These are phyloP conservation scores for Tripidium arundinaceum DNA, from an alignment of 202 grass and related monocot genomes.

Conservation along the genomic window DNA sequence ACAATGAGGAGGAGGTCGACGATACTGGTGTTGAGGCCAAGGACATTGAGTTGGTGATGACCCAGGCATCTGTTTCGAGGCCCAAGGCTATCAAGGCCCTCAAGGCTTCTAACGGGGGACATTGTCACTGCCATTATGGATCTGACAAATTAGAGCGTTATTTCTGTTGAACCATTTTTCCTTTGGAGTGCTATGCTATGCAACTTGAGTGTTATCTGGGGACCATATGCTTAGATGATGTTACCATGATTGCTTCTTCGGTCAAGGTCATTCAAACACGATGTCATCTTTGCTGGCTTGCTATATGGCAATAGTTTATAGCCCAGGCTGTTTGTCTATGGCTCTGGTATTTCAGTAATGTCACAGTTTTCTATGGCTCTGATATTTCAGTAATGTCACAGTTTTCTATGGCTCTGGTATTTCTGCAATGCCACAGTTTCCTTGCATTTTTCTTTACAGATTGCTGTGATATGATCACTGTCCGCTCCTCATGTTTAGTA, in stretches of 20 bases:
- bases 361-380: neutral
- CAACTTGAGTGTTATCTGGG: neutral
- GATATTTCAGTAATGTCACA: neutral
- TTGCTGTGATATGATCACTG: no score
- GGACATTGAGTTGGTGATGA: constrained; percentile 63
- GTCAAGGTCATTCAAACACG: neutral
- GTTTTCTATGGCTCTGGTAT: neutral
- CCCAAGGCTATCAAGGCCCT: constrained; percentile 52
- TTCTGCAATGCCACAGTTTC: no score
- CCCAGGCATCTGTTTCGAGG: constrained; percentile 42
- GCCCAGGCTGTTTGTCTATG: neutral
- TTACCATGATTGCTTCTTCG: neutral
- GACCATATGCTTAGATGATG: constrained; percentile 15
- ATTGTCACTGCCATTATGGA: constrained; percentile 66
- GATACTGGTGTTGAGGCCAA: constrained; percentile 46
- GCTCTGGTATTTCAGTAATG: neutral
- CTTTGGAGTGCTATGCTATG: neutral
- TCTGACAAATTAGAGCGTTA: constrained; percentile 35
- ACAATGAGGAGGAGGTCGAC: constrained; percentile 49
- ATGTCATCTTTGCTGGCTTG: neutral
- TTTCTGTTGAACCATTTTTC: neutral
- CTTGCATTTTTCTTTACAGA: no score
- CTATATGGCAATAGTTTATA: neutral
- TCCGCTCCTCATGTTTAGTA: no score
- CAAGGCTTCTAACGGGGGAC: constrained; percentile 46